Conservation (phyloP, 441 rosid species). For the Brassica hybrid region DNA sequence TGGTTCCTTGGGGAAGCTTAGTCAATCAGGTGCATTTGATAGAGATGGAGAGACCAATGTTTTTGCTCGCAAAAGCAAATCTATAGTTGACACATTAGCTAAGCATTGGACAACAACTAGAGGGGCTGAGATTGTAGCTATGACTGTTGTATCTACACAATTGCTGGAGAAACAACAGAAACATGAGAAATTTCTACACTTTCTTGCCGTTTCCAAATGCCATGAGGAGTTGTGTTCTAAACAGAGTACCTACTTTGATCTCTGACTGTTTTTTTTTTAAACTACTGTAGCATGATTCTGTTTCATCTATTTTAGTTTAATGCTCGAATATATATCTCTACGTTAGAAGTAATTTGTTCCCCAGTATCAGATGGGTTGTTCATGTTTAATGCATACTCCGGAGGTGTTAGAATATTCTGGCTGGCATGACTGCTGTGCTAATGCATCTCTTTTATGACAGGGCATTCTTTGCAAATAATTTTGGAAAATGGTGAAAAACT, state of each 20-base stretch:
- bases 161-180: conserved; percentile 89
- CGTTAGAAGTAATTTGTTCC: conserved; percentile 5
- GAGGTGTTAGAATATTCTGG: conserved; percentile 1
- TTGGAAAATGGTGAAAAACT: conserved; percentile 98
- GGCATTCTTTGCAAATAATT: conserved; percentile 76
- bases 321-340: conserved; percentile 10
- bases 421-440: conserved; percentile 22
- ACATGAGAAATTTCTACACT: conserved; percentile 85
- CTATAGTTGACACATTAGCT: conserved; percentile 90
- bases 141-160: conserved; percentile 75
- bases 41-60: conserved; percentile 88
- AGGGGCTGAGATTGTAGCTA: conserved; percentile 91
- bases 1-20: conserved; percentile 71
- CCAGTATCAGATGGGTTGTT: conserved; percentile 6
- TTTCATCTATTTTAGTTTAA: conserved; percentile 1
- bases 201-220: conserved; percentile 97
- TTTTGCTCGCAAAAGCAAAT: conserved; percentile 83
- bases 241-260: conserved; percentile 61
- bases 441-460: conserved; percentile 49
- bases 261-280: conserved; percentile 6
- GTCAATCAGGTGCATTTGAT: conserved; percentile 84
- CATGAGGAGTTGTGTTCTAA: conserved; percentile 89
- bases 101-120: conserved; percentile 99
- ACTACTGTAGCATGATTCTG: conserved; percentile 11
- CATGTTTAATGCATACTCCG: neutral